Evolutionary conservation across 2,329 filamentous ascomycete species (phyloP).

Genomic region (Helotiales sp.): DNA sequence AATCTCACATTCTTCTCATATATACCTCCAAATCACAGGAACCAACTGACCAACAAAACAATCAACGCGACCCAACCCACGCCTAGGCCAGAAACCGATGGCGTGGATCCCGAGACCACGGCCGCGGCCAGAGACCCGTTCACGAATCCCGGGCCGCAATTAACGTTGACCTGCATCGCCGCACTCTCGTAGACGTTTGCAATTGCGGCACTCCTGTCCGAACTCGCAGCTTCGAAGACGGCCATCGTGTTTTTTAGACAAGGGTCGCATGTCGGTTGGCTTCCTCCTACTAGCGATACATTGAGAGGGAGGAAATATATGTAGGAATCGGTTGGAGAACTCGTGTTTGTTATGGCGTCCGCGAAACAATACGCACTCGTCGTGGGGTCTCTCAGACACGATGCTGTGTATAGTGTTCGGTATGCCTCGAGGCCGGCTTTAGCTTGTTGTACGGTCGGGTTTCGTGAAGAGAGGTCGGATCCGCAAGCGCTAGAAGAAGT

Average conservation of each 20-base stretch:
- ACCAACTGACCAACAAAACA: conserved; percentile 19
- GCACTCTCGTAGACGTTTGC: conserved; percentile 68
- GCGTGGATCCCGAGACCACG: conserved; percentile 3
- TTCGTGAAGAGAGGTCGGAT: conserved; percentile 64
- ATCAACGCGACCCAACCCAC: conserved; percentile 19
- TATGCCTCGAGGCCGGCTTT: conserved; percentile 78
- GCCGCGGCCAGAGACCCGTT: conserved; percentile 49
- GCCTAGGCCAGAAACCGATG: background rate
- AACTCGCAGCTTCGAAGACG: conserved; percentile 70
- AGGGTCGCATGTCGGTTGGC: conserved; percentile 70
- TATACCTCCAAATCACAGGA: conserved; percentile 17
- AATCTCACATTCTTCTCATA: background rate
- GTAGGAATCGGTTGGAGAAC: conserved; percentile 70
- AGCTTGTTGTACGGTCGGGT: conserved; percentile 71
- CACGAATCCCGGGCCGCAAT: conserved; percentile 58
- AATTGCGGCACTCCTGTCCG: conserved; percentile 65
- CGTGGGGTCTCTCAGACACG: conserved; percentile 70
- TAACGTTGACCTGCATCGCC: conserved; percentile 70
- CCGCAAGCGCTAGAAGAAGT: conserved; percentile 65
- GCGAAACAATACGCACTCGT: conserved; percentile 77
- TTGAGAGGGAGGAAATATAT: conserved; percentile 87
- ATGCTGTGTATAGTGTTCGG: conserved; percentile 73
- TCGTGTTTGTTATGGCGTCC: conserved; percentile 76
- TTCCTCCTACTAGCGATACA: conserved; percentile 62
- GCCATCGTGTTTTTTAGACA: conserved; percentile 82